Percentiles rank a stretch among this genome's conserved stretches.
These are phyloP conservation scores for Exophiala spinifera DNA, from an alignment of 2,329 filamentous ascomycete genomes.

Conservation along the genomic window DNA sequence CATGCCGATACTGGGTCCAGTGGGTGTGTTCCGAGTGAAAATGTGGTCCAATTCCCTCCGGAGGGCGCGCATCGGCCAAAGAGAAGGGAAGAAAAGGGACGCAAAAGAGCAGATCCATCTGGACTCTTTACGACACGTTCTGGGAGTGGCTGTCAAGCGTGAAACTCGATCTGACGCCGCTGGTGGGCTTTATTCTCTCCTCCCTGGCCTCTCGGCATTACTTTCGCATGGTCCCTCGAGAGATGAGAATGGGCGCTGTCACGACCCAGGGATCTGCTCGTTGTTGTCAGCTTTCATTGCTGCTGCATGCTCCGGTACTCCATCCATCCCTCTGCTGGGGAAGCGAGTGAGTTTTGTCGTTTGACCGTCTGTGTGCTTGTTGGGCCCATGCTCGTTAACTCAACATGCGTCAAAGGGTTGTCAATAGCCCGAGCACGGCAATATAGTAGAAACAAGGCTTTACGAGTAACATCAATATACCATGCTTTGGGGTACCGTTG, in stretches of 20 bases:
- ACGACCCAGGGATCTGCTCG: background rate
- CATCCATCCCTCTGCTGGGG: too few species aligned
- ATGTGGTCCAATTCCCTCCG: background rate
- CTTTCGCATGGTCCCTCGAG: background rate
- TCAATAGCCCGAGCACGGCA: too few species aligned
- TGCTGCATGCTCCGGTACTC: too few species aligned
- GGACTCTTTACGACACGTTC: too few species aligned
- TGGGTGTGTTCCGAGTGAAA: background rate
- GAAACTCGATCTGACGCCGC: conserved; percentile 1
- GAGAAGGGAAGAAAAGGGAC: background rate
- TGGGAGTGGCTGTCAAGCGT: background rate
- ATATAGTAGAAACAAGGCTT: too few species aligned
- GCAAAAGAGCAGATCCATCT: background rate
- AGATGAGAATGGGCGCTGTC: too few species aligned
- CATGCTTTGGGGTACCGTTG: too few species aligned
- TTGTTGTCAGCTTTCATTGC: background rate
- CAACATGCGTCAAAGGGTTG: too few species aligned
- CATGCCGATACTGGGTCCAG: conserved; percentile 14
- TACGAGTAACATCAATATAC: too few species aligned
- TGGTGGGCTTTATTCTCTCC: background rate
- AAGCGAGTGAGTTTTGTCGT: too few species aligned
- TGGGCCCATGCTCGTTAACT: too few species aligned
- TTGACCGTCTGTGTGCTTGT: too few species aligned
- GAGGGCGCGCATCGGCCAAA: background rate
- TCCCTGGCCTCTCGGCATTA: background rate